These are phyloP conservation scores for Alternaria brassicae DNA, from an alignment of 2,329 filamentous ascomycete species.

Conservation along the genomic window DNA sequence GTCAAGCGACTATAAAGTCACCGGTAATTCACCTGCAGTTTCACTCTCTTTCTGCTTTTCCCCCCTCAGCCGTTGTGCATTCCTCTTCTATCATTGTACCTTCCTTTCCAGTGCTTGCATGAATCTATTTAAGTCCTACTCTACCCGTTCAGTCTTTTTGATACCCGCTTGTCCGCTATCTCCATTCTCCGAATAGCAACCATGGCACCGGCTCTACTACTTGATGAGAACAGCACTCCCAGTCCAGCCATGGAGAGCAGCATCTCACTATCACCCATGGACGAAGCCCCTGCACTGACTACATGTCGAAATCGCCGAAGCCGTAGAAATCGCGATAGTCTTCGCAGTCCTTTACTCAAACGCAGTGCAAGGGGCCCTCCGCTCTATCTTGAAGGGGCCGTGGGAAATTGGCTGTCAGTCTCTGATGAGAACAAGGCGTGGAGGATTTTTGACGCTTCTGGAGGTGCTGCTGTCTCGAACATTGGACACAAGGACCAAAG, in stretches of 20 bases:
- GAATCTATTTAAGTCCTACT: not conserved
- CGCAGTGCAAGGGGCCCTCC: constrained; percentile 59
- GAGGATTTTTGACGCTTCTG: constrained; percentile 73
- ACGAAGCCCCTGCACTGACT: not conserved
- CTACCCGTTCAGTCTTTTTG: no score
- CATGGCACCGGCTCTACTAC: constrained; percentile 15
- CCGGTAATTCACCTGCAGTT: not conserved
- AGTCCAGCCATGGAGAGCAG: not conserved
- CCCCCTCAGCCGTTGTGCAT: not conserved
- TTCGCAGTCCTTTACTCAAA: constrained; percentile 54
- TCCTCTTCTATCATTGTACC: not conserved
- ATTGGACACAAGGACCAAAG: constrained; percentile 71
- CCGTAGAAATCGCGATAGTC: not conserved
- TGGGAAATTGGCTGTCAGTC: constrained; percentile 61
- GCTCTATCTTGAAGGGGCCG: constrained; percentile 55
- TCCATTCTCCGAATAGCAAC: not conserved
- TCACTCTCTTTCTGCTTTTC: not conserved
- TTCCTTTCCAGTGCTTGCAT: not conserved
- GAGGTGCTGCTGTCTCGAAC: constrained; percentile 75
- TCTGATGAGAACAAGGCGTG: constrained; percentile 52
- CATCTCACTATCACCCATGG: not conserved
- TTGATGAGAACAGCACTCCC: constrained; percentile 5
- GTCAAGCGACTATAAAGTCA: constrained; percentile 25
- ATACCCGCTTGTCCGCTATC: not conserved
- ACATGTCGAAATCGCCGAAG: not conserved